Base-by-base conservation (phyloP, 1,139 yeast species). In the Blastobotrys malaysiensis region DNA sequence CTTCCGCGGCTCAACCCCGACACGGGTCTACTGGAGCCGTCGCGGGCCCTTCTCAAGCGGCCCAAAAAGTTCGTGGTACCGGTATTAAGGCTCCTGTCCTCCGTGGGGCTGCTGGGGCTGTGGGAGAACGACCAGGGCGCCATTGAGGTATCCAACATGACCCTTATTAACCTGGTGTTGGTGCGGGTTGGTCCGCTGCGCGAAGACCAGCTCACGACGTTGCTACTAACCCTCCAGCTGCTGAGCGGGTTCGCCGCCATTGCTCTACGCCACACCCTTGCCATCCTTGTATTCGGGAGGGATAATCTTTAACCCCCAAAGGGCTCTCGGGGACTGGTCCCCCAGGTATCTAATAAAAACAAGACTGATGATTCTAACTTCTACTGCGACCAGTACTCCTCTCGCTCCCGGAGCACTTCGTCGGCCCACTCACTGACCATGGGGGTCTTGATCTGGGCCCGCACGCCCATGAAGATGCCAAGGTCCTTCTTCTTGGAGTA, bases 101-200 rank as follows among this genome's bases (percentile, higher is more conserved):
- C 68, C 36, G 58, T 86, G 7, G 71, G 75, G 24, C 70, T 90
- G 27, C 73, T 90, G 13, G 75, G 78, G 47, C 65, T 86, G 11
- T 80, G 67, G 67, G 68, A 69, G 18, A 64, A 63, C 11, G 51
- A 48, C 22, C 44, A 51, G 31, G 45, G 54, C 55, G 48, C 61
- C 59, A 24, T 70, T 5, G 78, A 79, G 55, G 81, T 88, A 54
- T 84, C 95, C 16, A 93, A 93, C 67, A 77, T 93, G 80, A 93
- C 99, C 3, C 73, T 93, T 51, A 89, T 93, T 59, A 95, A 91
- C 68, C 75, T 93, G 58, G 77, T 80, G 4, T 75, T 93, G 49
- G 96, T 91, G 7, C 82, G 90, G 86, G 75, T 85, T 51, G 99
- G 99, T 0, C 97, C 98, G 1, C 70, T 86, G 76, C 78, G 93